phyloP scores from a whole-genome alignment of 1,284 basidiomycete genomes.

The Apiotrichum siamense region DNA sequence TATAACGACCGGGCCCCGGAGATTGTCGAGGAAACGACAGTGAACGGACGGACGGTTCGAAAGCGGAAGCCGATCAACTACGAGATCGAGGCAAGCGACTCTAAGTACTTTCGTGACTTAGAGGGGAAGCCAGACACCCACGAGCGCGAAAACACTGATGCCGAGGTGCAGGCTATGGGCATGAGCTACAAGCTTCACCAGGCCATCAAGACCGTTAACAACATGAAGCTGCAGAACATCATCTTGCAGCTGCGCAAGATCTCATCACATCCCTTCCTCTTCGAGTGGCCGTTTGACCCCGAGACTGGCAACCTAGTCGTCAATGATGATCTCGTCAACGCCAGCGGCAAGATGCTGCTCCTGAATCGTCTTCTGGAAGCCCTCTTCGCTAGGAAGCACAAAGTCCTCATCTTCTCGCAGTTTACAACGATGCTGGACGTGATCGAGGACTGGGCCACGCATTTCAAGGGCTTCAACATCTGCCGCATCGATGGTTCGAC shows the following conservation, averaged over 20 bases:
- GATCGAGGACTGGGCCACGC: constrained; percentile 80
- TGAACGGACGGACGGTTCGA: constrained; percentile 18
- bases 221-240: constrained; percentile 84
- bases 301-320: constrained; percentile 57
- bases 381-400: constrained; percentile 75
- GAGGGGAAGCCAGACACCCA: constrained; percentile 45
- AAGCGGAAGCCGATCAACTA: constrained; percentile 46
- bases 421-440: constrained; percentile 96
- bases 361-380: constrained; percentile 80
- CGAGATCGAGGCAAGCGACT: constrained; percentile 59
- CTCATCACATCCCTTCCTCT: constrained; percentile 88
- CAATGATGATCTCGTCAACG: constrained; percentile 70
- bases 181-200: constrained; percentile 52
- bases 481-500: constrained; percentile 89
- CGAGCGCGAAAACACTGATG: no score
- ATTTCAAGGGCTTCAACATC: constrained; percentile 70
- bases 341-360: constrained; percentile 94
- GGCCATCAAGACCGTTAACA: constrained; percentile 72
- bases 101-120: constrained; percentile 61
- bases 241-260: constrained; percentile 86
- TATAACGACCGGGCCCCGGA: background rate
- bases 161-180: constrained; percentile 16
- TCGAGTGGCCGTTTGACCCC: constrained; percentile 76
- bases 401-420: constrained; percentile 87
- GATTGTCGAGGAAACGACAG: constrained; percentile 16